Base-by-base conservation (phyloP, 345 rosid species). In the Syzygium jambos region DNA sequence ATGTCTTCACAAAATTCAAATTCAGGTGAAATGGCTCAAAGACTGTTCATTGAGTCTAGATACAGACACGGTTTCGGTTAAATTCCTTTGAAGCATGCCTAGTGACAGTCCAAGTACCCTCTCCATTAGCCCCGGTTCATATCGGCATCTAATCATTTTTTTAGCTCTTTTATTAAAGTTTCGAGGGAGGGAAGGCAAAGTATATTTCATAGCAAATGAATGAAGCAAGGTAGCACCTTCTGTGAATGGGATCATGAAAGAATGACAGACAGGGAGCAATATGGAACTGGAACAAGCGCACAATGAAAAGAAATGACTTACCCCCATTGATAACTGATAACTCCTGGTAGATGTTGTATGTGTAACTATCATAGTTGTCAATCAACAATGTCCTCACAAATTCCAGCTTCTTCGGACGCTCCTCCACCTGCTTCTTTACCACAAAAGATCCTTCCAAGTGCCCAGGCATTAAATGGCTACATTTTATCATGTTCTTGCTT, bases 321-420 rank as follows among this genome's bases (percentile, higher is more conserved):
- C 99, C 90, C 86, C 99, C 99, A 90, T 98, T 98, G 78, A 98
- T 92, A 84, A 95, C 93, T 87, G 98, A 94, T 7, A 98, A 87
- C 56, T 96, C 96, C 89, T 95, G 98, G 88, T 95, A 94, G 78
- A 98, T 98, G 90, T 98, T 98, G 91, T 92, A 98, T 9, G 99
- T 96, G 88, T 96, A 97, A 90, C 99, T 97, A 92, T 97, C 99
- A 89, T 96, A 96, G 89, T 96, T 97, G 90, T 97, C 99, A 73
- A 97, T 94, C 85, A 97, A 91, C 93, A 97, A 88, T 38, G 99
- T 97, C 92, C 99, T 95, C 54, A 96, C 96, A 85, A 89, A 90
- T 27, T 94, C 95, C 85, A 93, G 87, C 91, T 91, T 96, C 84
- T 29, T 88, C n/a, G 88, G 89, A 78, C 93, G 86, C 87, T 92